Conservation (phyloP, 169 alveolate genomes). For the Hepatocystis sp. region DNA sequence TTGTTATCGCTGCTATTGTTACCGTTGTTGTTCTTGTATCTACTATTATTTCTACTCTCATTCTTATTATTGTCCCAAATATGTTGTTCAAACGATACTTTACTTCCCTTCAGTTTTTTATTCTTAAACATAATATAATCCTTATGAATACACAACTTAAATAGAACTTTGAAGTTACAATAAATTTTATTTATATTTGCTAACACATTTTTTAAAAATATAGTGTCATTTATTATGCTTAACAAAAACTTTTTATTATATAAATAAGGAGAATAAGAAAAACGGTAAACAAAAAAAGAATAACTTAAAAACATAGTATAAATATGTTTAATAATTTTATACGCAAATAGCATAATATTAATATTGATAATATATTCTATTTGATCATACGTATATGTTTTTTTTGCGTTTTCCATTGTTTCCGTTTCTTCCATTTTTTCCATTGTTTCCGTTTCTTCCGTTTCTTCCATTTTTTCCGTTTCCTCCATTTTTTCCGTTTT, state of each 20-base stretch:
- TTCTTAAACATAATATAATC: slow-evolving; percentile 20
- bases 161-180: slow-evolving; percentile 23
- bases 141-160: slow-evolving; percentile 14
- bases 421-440: no score
- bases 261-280: slow-evolving; percentile 23
- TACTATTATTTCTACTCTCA: no score
- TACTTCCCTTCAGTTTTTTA: neutral
- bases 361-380: slow-evolving; percentile 12
- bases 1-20: no score
- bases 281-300: slow-evolving; percentile 50
- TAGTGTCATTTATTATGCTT: slow-evolving; percentile 24
- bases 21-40: no score
- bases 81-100: no score
- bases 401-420: no score
- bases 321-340: slow-evolving; percentile 57
- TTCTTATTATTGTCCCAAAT: no score
- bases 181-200: slow-evolving; percentile 36
- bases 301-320: slow-evolving; percentile 64
- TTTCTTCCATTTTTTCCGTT: no score
- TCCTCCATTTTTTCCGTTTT: no score
- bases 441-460: no score
- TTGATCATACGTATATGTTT: slow-evolving; percentile 18
- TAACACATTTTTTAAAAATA: slow-evolving; percentile 66
- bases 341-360: slow-evolving; percentile 31
- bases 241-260: slow-evolving; percentile 29